These are phyloP conservation scores for Schoenoplectus triqueter DNA, from an alignment of 202 grass and related monocot species.

Conservation along the genomic window DNA sequence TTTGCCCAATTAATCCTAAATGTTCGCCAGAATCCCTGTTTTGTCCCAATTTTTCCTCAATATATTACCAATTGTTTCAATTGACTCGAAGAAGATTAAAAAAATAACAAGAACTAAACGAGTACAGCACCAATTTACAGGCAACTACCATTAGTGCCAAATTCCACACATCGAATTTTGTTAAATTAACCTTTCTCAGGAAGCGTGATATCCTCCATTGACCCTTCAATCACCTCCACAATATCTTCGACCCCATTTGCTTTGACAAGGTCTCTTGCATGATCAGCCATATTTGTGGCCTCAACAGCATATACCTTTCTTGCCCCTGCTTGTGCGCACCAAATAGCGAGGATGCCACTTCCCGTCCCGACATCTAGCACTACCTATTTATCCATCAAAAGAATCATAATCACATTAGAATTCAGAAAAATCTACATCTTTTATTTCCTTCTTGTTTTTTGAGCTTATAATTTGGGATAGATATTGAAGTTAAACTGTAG, in stretches of 20 bases:
- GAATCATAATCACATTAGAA: neutral
- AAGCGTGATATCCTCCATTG: slow-evolving; percentile 78
- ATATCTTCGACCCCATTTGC: slow-evolving; percentile 70
- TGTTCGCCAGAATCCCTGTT: too few species aligned
- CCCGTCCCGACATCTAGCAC: slow-evolving; percentile 95
- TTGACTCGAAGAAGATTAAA: neutral
- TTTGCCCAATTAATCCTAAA: neutral
- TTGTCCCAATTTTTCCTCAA: neutral
- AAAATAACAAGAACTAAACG: neutral
- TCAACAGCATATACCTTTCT: slow-evolving; percentile 95
- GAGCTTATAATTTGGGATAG: slow-evolving; percentile 11
- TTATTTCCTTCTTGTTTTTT: neutral
- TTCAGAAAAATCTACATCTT: neutral
- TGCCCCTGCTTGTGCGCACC: slow-evolving; percentile 90
- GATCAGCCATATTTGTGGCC: slow-evolving; percentile 93
- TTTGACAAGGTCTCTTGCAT: slow-evolving; percentile 81
- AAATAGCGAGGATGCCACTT: slow-evolving; percentile 96
- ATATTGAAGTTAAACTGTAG: neutral
- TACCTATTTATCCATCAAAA: slow-evolving; percentile 46
- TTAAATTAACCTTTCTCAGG: slow-evolving; percentile 77
- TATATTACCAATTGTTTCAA: neutral
- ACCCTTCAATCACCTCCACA: slow-evolving; percentile 87
- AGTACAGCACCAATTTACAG: neutral
- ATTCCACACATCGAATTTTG: neutral
- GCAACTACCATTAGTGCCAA: neutral